Base-by-base conservation (phyloP, 305 asterid species). In the Solanum hybrid region DNA sequence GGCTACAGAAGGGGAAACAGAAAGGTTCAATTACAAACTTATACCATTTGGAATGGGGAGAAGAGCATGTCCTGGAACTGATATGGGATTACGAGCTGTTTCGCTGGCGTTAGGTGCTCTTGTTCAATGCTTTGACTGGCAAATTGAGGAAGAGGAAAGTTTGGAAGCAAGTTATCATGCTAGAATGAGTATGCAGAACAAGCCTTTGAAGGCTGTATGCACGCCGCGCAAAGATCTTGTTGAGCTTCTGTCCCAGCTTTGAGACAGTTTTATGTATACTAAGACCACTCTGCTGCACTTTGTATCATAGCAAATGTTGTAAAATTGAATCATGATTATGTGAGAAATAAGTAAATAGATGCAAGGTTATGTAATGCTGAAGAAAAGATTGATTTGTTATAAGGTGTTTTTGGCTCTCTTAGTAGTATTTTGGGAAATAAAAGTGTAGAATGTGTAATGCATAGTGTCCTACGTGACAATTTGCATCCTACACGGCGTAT, bases 31-130 rank as follows among this genome's bases (percentile, higher is more conserved):
- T 29, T 91, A 27, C 75, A 92, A 87, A 86, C 88, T 91, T 82
- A 5, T 92, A 12, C 94, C 94, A 1, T 92, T 92, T 32, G 93
- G 93, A 66, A 77, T 87, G n/a, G 94, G 94, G 31, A 89, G 94
- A 75, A 88, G 94, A 86, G 89, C 92, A 0, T 92, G 94, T 32
- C 93, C 93, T 0, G 92, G 92, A 31, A 34, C 85, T 20, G 76
- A 37, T 12, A 38, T 92, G 89, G 93, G 91, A 1, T 51, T 91
- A 22, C 87, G 90, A 64, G 87, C 73, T 2, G 90, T 91, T 20
- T 81, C 89, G 1, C 36, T 92, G 89, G 90, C 92, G 12, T 38
- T 92, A 38, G 94, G 92, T 4, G 84, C 92, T 24, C 86, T 92
- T 35, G 6, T 91, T 26, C 94, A 92, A 85, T 92, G 94, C 42